phyloP scores from a whole-genome alignment of 1,284 basidiomycete genomes.

The Pterulicium gracile region DNA sequence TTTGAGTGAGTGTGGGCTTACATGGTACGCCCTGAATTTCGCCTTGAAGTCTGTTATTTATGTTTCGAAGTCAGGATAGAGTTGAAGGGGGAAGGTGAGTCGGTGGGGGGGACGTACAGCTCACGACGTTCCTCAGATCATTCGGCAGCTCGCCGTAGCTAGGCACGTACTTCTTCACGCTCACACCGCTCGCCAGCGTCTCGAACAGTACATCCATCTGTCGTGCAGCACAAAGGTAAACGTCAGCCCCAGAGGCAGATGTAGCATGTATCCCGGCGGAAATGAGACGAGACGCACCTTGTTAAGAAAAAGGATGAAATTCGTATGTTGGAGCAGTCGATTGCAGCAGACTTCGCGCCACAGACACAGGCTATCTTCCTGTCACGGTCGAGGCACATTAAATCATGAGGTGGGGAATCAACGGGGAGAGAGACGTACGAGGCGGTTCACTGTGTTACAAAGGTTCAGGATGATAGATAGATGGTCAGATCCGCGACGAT shows the following conservation, averaged over 20 bases:
- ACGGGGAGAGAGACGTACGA: neutral
- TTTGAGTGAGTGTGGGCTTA: too few species aligned
- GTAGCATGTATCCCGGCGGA: neutral
- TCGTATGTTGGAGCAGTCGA: slow-evolving; percentile 40
- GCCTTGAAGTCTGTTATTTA: slow-evolving; percentile 35
- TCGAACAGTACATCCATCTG: slow-evolving; percentile 50
- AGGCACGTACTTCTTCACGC: slow-evolving; percentile 48
- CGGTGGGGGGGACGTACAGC: slow-evolving; percentile 29
- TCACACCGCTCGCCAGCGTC: slow-evolving; percentile 46
- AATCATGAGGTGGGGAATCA: neutral
- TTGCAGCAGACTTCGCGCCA: slow-evolving; percentile 57
- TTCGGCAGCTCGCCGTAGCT: slow-evolving; percentile 52
- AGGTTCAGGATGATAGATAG: neutral
- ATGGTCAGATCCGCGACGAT: neutral
- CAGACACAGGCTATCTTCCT: slow-evolving; percentile 52
- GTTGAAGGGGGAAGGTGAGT: slow-evolving; percentile 1
- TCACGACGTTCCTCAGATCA: slow-evolving; percentile 37
- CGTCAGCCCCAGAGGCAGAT: neutral
- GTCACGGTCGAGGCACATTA: neutral
- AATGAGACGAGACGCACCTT: slow-evolving; percentile 28
- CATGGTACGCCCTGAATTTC: slow-evolving; percentile 38
- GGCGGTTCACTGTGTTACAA: neutral
- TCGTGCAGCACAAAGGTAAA: slow-evolving; percentile 2
- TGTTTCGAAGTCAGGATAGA: neutral
- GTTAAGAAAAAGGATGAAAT: slow-evolving; percentile 58